Percentiles rank a stretch among this genome's conserved stretches.
Conservation (phyloP, 1,284 basidiomycete genomes). For the Xerocomus minutiporus region DNA sequence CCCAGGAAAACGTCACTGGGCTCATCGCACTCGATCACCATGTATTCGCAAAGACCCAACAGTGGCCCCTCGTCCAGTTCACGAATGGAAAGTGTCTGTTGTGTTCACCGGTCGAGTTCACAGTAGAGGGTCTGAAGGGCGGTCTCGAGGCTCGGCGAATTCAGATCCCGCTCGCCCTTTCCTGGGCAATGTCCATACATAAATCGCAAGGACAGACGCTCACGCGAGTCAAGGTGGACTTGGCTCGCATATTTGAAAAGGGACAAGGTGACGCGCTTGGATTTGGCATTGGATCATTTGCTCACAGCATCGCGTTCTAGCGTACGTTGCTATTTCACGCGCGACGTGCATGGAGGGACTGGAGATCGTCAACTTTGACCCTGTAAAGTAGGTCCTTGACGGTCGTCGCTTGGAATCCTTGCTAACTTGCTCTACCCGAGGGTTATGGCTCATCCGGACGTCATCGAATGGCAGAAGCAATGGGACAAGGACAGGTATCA, state of each 20-base stretch:
- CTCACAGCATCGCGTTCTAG: conserved; percentile 39
- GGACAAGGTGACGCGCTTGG: conserved; percentile 53
- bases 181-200: conserved; percentile 82
- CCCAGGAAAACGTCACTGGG: conserved; percentile 7
- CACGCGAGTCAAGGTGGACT: conserved; percentile 68
- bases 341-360: conserved; percentile 83
- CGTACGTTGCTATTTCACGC: conserved; percentile 90
- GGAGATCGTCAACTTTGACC: conserved; percentile 80
- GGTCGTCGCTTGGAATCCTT: background rate
- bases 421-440: conserved; percentile 20
- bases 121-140: conserved; percentile 48
- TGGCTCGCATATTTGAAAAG: conserved; percentile 72
- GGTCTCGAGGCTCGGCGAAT: conserved; percentile 46
- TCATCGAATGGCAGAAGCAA: conserved; percentile 28
- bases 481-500: conserved; percentile 25
- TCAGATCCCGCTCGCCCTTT: conserved; percentile 71
- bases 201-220: conserved; percentile 85
- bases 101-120: conserved; percentile 51
- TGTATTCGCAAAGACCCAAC: conserved; percentile 26
- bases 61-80: conserved; percentile 58
- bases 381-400: conserved; percentile 52
- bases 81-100: conserved; percentile 39
- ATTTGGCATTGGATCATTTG: background rate
- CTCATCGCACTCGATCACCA: conserved; percentile 22
- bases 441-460: conserved; percentile 49